A percentile compares a stretch with the other conserved stretches of the same genome.
phyloP scores from a whole-genome alignment of 1,284 basidiomycete genomes.

The Moesziomyces parantarcticus region DNA sequence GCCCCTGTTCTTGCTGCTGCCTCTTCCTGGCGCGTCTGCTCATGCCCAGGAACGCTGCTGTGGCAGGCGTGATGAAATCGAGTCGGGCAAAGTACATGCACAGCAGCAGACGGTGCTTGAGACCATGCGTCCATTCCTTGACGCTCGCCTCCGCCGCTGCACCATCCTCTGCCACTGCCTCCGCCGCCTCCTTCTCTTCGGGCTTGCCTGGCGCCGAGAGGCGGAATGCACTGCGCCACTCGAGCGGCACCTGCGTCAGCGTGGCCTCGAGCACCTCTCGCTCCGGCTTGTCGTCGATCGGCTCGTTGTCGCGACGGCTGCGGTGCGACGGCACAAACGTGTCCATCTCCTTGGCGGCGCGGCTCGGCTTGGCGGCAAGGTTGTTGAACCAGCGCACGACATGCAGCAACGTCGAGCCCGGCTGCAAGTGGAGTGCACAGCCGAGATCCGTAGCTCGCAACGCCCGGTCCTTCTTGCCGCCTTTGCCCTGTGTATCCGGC shows the following conservation, averaged over 20 bases:
- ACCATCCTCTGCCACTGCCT: slow-evolving; percentile 3
- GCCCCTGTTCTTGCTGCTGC: slow-evolving; percentile 9
- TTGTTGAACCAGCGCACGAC: slow-evolving; percentile 33
- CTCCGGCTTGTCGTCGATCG: slow-evolving; percentile 9
- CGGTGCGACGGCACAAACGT: slow-evolving; percentile 19
- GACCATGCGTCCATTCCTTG: slow-evolving; percentile 19
- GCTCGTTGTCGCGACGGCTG: slow-evolving; percentile 13
- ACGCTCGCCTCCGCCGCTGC: not conserved
- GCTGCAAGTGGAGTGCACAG: slow-evolving; percentile 33
- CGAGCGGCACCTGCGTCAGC: slow-evolving; percentile 21
- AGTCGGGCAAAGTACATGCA: slow-evolving; percentile 41
- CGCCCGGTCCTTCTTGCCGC: not conserved
- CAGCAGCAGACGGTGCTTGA: slow-evolving; percentile 35
- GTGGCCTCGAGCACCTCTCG: slow-evolving; percentile 40
- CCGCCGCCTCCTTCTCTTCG: slow-evolving; percentile 1
- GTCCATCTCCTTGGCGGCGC: slow-evolving; percentile 36
- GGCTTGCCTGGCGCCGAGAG: slow-evolving; percentile 12
- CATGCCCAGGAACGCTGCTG: slow-evolving; percentile 18
- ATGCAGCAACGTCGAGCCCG: slow-evolving; percentile 42
- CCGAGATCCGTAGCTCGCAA: slow-evolving; percentile 36
- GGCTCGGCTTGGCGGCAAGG: slow-evolving; percentile 13
- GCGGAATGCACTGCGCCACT: slow-evolving; percentile 45
- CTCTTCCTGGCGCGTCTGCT: slow-evolving; percentile 34
- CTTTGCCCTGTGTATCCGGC: not conserved
- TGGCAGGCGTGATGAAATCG: slow-evolving; percentile 26